phyloP scores from a whole-genome alignment of 768 basidiomycete genomes.

The Jaapia argillacea region DNA sequence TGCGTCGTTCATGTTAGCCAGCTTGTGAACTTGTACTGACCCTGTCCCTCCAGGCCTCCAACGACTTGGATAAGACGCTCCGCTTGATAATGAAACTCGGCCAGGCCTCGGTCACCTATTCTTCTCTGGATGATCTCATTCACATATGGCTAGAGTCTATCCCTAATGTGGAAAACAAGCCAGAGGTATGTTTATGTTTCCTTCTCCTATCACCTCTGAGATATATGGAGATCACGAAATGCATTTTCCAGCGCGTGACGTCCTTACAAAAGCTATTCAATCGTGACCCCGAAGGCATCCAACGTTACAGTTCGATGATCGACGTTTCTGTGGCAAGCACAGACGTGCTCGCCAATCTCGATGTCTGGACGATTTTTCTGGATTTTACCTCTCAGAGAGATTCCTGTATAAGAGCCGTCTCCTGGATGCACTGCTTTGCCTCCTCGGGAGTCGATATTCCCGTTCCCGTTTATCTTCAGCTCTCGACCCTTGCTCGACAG shows the following conservation, averaged over 20 bases:
- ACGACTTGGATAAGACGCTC: no score
- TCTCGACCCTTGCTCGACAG: constrained; percentile 29
- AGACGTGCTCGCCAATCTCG: constrained; percentile 20
- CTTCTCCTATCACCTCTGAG: no score
- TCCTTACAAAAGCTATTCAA: constrained; percentile 50
- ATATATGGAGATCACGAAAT: no score
- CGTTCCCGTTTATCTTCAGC: constrained; percentile 35
- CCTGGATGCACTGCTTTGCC: constrained; percentile 53
- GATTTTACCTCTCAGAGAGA: constrained; percentile 31
- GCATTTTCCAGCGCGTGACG: constrained; percentile 31
- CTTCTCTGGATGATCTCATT: constrained; percentile 47
- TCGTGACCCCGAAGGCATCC: constrained; percentile 34
- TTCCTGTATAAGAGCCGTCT: constrained; percentile 37
- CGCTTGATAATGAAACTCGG: constrained; percentile 43
- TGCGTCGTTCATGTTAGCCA: no score
- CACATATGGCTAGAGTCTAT: constrained; percentile 47
- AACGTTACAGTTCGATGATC: constrained; percentile 26
- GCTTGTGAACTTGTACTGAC: no score
- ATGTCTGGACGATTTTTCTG: constrained; percentile 47
- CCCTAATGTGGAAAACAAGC: no score
- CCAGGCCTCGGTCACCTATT: constrained; percentile 45
- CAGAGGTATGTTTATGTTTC: no score
- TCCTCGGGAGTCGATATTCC: constrained; percentile 60
- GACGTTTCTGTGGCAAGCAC: constrained; percentile 23
- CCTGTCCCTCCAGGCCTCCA: no score